Evolutionary conservation across 306 rosid genomes (phyloP), one percentile per base, ranked within the genome.

Genomic region (Cyamopsis tetragonoloba): DNA sequence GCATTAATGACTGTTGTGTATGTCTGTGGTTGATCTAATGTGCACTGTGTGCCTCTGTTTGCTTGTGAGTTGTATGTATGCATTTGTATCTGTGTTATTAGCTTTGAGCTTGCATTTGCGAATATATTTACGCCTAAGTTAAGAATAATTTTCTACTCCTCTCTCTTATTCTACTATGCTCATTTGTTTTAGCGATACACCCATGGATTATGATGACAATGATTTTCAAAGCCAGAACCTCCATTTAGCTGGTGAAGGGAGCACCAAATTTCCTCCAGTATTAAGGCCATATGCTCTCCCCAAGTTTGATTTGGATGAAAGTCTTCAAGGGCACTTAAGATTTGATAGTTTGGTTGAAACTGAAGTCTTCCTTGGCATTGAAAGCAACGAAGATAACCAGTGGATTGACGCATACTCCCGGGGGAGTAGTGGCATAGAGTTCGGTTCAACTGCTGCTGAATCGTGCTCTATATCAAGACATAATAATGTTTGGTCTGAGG

Each of bases 141-240:
- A 37, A 22, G 51, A 20, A 12, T 30, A 13, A 5, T 31, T 27
- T 43, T 54, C 31, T 58, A 10, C 22, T 41, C 8, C 49, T 63
- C 55, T 47, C 58, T 79, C 65, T 53, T 14, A 23, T 42, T 66
- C 74, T 73, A 4, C 48, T 11, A 22, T 7, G 41, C 65, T 65
- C 69, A 32, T 73, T 27, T 81, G 32, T 65, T 81, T 62, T 64
- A 93, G 99, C 88, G 80, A 88, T 82, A 80, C 76, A 88, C 93
- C 87, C 99, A 93, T 90, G 97, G 97, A 93, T 90, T 90, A 83
- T 90, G 99, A 93, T 71, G 99, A 93, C 87, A 88, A 79, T 83
- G 99, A 93, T 85, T 85, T 89, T 88, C 93, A 93, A 66, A 88
- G 92, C 76, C 97, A 90, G 85, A 93, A 90, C 86, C 91, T 85